phyloP scores from a whole-genome alignment of 2,329 filamentous ascomycete species.

The Ceratocystis huliohia region DNA sequence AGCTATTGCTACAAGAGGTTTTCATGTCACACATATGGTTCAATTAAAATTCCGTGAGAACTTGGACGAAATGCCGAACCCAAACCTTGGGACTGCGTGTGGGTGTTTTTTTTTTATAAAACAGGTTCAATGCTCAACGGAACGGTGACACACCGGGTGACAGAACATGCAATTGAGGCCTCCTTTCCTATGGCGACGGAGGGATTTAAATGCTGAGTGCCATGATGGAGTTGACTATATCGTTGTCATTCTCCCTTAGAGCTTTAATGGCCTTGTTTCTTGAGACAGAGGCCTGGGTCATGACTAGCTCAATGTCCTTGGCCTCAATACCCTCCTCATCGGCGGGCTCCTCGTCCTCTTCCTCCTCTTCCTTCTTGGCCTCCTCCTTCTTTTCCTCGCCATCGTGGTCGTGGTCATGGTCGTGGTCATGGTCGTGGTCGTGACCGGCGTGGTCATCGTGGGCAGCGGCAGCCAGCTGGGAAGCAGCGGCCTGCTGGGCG shows the following conservation, averaged over 20 bases:
- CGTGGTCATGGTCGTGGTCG: slow-evolving; percentile 58
- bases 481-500: slow-evolving; percentile 87
- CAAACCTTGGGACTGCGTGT: not conserved
- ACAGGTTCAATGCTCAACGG: not conserved
- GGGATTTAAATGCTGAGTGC: slow-evolving; percentile 65
- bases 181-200: not conserved
- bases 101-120: not conserved
- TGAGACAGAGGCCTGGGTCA: slow-evolving; percentile 93
- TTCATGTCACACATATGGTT: too few relatives aligned
- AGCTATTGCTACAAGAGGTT: not conserved
- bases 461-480: slow-evolving; percentile 75
- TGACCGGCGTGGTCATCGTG: slow-evolving; percentile 47
- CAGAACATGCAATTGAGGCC: not conserved
- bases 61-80: not conserved
- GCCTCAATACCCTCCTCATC: slow-evolving; percentile 90
- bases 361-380: slow-evolving; percentile 73
- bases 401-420: slow-evolving; percentile 48
- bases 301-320: slow-evolving; percentile 99
- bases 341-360: slow-evolving; percentile 91
- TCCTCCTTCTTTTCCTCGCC: slow-evolving; percentile 80
- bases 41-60: too few relatives aligned
- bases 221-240: slow-evolving; percentile 99
- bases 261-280: slow-evolving; percentile 98
- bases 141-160: not conserved
- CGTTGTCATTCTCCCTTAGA: slow-evolving; percentile 97